Evolutionary conservation across 257 asterid genomes (phyloP).

Genomic region (Orobanche coerulescens): DNA sequence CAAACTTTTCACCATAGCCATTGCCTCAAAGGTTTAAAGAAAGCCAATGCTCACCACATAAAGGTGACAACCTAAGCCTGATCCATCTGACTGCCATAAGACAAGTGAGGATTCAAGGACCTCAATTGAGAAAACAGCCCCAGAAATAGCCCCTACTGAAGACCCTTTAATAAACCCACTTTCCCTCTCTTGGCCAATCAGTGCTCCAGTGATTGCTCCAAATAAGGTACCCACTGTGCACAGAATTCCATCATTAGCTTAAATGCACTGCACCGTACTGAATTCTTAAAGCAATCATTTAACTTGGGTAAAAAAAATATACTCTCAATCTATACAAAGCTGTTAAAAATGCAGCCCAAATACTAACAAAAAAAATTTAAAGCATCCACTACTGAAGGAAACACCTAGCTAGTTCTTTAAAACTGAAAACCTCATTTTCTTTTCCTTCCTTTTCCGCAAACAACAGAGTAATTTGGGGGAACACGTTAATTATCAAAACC

Average conservation of each 20-base stretch:
- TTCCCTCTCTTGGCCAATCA: constrained; percentile 93
- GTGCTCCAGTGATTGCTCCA: constrained; percentile 92
- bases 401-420: too few species aligned
- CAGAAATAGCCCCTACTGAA: constrained; percentile 94
- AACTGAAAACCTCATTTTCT: background rate
- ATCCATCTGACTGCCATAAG: constrained; percentile 86
- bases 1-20: too few species aligned
- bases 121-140: constrained; percentile 95
- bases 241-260: constrained; percentile 8
- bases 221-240: constrained; percentile 75
- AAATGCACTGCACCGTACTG: background rate
- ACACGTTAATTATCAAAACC: background rate
- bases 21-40: too few species aligned
- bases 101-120: constrained; percentile 79
- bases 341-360: too few species aligned
- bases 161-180: constrained; percentile 94
- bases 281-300: background rate
- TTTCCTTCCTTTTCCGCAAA: too few species aligned
- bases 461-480: too few species aligned
- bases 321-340: background rate
- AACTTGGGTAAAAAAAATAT: background rate
- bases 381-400: too few species aligned
- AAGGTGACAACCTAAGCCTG: too few species aligned
- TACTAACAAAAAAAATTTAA: too few species aligned
- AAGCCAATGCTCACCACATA: too few species aligned